Conservation (phyloP, 2,329 filamentous ascomycete species). For the Dothideomycetes sp. region DNA sequence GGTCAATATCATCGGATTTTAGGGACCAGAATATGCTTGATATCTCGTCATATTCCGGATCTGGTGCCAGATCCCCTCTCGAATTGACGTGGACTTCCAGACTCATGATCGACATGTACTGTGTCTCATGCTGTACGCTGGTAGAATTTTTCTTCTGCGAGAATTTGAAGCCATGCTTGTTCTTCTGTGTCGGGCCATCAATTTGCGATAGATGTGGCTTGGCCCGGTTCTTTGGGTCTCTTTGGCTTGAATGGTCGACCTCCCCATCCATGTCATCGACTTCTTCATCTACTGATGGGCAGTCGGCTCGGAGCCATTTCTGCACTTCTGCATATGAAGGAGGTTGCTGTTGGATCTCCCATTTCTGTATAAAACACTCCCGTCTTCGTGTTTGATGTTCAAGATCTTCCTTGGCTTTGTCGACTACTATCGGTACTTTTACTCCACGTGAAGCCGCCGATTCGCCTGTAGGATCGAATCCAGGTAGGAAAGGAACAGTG, state of each 20-base stretch:
- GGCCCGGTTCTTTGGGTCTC: constrained; percentile 19
- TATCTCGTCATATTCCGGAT: constrained; percentile 84
- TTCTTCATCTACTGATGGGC: constrained; percentile 15
- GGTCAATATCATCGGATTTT: constrained; percentile 60
- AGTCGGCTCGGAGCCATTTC: constrained; percentile 50
- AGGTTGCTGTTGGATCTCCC: constrained; percentile 66
- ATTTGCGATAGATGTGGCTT: constrained; percentile 65
- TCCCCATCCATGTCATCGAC: constrained; percentile 17
- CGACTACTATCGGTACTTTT: constrained; percentile 37
- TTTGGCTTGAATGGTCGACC: constrained; percentile 24
- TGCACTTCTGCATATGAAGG: constrained; percentile 63
- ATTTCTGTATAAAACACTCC: constrained; percentile 56
- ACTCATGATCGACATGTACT: constrained; percentile 96
- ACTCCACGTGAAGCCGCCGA: constrained; percentile 49
- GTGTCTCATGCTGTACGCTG: constrained; percentile 70
- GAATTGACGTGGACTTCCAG: constrained; percentile 88
- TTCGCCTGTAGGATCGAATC: constrained; percentile 57
- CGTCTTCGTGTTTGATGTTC: constrained; percentile 44
- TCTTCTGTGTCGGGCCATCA: constrained; percentile 75
- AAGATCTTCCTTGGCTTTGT: constrained; percentile 44
- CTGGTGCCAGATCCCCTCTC: constrained; percentile 67
- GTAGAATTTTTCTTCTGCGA: constrained; percentile 66
- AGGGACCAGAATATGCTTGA: constrained; percentile 85
- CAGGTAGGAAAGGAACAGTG: constrained; percentile 68
- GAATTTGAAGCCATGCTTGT: constrained; percentile 75